Percentiles rank a stretch among this genome's conserved stretches.
Conservation (phyloP, 208 protist species). For the Zelonia costaricensis region DNA sequence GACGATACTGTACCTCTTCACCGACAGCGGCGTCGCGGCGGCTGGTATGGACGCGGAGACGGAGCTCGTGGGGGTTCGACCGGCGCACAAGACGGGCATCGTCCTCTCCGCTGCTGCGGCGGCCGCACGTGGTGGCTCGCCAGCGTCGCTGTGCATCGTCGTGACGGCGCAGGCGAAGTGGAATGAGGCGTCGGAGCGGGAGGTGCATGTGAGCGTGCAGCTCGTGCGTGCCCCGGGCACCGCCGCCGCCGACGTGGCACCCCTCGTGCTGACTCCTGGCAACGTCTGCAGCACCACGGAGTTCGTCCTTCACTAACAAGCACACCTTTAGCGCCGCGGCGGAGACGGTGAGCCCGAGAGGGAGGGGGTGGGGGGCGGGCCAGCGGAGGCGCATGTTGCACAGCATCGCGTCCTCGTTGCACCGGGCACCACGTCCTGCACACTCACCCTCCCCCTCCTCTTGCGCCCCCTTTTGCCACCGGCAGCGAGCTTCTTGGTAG, state of each 20-base stretch:
- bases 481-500: too few relatives aligned
- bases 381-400: too few relatives aligned
- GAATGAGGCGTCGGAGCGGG: constrained; percentile 16
- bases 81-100: constrained; percentile 9
- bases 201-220: constrained; percentile 46
- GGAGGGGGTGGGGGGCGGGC: not conserved
- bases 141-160: constrained; percentile 7
- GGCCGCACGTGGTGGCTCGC: not conserved
- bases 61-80: constrained; percentile 17
- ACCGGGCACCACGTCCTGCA: too few relatives aligned
- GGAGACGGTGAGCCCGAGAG: too few relatives aligned
- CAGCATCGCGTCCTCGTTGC: too few relatives aligned
- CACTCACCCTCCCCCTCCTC: too few relatives aligned
- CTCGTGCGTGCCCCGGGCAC: constrained; percentile 18
- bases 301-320: constrained; percentile 22
- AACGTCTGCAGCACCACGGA: constrained; percentile 34
- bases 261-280: constrained; percentile 32
- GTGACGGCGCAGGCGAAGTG: constrained; percentile 34
- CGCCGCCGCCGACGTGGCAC: not conserved
- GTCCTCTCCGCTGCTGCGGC: constrained; percentile 9
- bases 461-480: too few relatives aligned
- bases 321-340: too few relatives aligned
- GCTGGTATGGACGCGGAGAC: not conserved
- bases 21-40: not conserved
- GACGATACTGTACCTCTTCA: constrained; percentile 35